Conservation (phyloP, 257 asterid genomes). For the Solanum sejunctum region DNA sequence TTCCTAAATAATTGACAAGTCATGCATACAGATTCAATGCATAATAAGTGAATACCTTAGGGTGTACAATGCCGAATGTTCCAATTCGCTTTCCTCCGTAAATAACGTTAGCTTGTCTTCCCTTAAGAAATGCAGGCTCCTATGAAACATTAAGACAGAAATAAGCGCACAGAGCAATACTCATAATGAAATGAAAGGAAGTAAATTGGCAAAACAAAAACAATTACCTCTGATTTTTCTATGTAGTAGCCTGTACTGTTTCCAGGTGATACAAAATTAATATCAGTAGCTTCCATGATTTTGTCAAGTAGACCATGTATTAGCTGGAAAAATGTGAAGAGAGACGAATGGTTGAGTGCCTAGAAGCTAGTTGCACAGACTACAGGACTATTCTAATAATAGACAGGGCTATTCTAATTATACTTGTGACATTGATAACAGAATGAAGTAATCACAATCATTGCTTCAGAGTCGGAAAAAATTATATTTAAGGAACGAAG, state of each 20-base stretch:
- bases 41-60: conserved; percentile 47
- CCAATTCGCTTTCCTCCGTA: conserved; percentile 43
- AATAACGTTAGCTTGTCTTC: conserved; percentile 62
- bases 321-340: conserved; percentile 29
- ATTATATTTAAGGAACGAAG: not conserved
- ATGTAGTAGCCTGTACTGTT: conserved; percentile 60
- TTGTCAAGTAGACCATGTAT: conserved; percentile 89
- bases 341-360: not conserved
- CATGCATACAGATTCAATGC: not conserved
- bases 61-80: conserved; percentile 84
- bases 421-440: not conserved
- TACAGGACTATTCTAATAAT: not conserved
- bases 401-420: not conserved
- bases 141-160: conserved; percentile 5
- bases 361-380: not conserved
- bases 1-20: not conserved
- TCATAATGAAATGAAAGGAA: not conserved
- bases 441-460: not conserved
- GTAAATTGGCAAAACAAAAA: not conserved
- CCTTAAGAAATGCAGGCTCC: conserved; percentile 85
- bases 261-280: conserved; percentile 52
- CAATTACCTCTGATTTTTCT: conserved; percentile 58
- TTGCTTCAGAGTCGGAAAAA: not conserved
- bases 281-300: conserved; percentile 78
- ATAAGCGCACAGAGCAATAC: not conserved